phyloP scores from a whole-genome alignment of 306 rosid genomes.

The Vigna radiata region DNA sequence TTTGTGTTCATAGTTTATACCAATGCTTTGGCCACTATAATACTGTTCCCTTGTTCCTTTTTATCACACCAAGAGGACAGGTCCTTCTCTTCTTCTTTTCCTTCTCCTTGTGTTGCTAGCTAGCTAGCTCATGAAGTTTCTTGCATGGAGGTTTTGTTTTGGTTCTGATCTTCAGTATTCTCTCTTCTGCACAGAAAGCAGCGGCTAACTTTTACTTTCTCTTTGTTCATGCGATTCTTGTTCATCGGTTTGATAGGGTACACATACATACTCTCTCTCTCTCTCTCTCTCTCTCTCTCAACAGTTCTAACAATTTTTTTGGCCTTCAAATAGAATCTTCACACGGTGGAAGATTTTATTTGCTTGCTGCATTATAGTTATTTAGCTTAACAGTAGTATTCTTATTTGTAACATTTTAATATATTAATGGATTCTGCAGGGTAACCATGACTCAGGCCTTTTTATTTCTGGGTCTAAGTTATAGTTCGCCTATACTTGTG shows the following conservation, averaged over 20 bases:
- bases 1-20: conserved; percentile 73
- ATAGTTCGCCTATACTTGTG: conserved; percentile 81
- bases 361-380: no score
- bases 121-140: neutral
- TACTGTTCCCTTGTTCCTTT: conserved; percentile 68
- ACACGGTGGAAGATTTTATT: no score
- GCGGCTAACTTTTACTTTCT: conserved; percentile 56
- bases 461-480: conserved; percentile 66
- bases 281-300: neutral
- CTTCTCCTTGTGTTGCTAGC: neutral
- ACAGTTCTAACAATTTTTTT: neutral
- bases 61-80: conserved; percentile 53
- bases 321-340: no score
- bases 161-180: conserved; percentile 3
- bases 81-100: conserved; percentile 26
- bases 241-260: conserved; percentile 78
- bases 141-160: conserved; percentile 32
- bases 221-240: conserved; percentile 67
- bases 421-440: conserved; percentile 54
- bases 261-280: neutral
- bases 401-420: neutral
- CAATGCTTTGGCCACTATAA: conserved; percentile 59
- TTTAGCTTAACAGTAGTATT: neutral
- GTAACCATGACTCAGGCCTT: conserved; percentile 70
- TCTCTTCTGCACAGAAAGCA: conserved; percentile 53